Conservation (phyloP, 257 asterid genomes). For the Solanum peruvianum region DNA sequence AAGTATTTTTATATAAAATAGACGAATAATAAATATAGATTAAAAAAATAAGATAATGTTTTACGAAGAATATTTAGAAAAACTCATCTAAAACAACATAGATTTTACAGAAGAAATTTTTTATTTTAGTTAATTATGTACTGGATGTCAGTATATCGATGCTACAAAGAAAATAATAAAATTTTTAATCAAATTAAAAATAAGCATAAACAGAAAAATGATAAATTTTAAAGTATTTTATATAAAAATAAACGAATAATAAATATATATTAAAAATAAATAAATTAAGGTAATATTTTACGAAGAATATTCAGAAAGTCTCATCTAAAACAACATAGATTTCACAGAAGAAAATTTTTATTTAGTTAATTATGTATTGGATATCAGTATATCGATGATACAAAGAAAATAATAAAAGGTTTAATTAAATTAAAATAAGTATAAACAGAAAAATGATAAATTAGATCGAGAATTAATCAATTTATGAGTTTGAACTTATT, state of each 20-base stretch:
- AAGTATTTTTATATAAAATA: background rate
- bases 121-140: background rate
- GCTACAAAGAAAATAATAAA: background rate
- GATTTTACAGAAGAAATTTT: background rate
- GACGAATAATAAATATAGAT: background rate
- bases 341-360: too few species aligned
- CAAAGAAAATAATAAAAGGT: too few species aligned
- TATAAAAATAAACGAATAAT: background rate
- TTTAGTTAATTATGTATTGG: too few species aligned
- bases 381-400: too few species aligned
- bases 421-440: background rate
- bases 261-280: too few species aligned
- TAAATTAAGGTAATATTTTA: too few species aligned
- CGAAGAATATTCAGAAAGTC: too few species aligned
- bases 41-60: background rate
- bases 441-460: background rate
- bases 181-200: fast-evolving
- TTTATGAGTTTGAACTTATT: background rate
- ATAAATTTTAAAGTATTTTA: background rate
- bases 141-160: background rate
- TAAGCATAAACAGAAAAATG: too few species aligned
- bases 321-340: too few species aligned
- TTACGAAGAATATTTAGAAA: background rate
- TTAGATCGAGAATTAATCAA: background rate
- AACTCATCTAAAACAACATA: background rate